Evolutionary conservation across 768 basidiomycete species (phyloP).

Genomic region (Lactifluus hygrophoroides): DNA sequence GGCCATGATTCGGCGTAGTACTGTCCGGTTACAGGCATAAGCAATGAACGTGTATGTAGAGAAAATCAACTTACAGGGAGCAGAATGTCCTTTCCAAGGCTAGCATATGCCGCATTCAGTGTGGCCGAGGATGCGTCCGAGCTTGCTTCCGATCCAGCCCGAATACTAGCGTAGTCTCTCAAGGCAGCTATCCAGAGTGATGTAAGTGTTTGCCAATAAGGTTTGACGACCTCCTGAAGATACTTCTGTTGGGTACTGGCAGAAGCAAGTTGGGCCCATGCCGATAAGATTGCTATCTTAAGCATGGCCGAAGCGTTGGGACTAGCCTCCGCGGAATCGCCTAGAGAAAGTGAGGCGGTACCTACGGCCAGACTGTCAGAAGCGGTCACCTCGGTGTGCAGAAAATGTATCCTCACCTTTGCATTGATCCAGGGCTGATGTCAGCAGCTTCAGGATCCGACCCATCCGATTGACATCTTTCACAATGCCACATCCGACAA

Average conservation of each 20-base stretch:
- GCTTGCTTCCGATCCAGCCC: slow-evolving; percentile 80
- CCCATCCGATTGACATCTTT: slow-evolving; percentile 91
- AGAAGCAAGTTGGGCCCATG: slow-evolving; percentile 90
- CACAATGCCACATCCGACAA: slow-evolving; percentile 91
- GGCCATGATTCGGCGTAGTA: slow-evolving; percentile 84
- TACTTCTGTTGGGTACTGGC: slow-evolving; percentile 68
- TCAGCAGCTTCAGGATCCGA: slow-evolving; percentile 83
- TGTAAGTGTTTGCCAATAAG: slow-evolving; percentile 65
- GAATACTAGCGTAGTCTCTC: slow-evolving; percentile 86
- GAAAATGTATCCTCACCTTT: slow-evolving; percentile 46
- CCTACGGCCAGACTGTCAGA: slow-evolving; percentile 36
- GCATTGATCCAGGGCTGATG: slow-evolving; percentile 80
- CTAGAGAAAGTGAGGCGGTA: slow-evolving; percentile 74
- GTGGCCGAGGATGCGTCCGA: slow-evolving; percentile 68
- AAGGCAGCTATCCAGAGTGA: slow-evolving; percentile 83
- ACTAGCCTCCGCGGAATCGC: slow-evolving; percentile 78
- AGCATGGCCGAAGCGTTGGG: slow-evolving; percentile 95
- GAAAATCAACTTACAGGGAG: slow-evolving; percentile 58
- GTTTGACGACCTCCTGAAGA: slow-evolving; percentile 71
- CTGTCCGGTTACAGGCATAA: slow-evolving; percentile 33
- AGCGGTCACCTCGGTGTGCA: not conserved
- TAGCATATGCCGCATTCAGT: slow-evolving; percentile 76
- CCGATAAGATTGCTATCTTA: slow-evolving; percentile 83
- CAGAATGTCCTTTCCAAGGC: slow-evolving; percentile 82
- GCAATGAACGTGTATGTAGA: not conserved